Percentiles rank a stretch among this genome's conserved stretches.
Evolutionary conservation across 495 filamentous ascomycete species (phyloP).

Genomic region (Lasiosphaeria hispida): DNA sequence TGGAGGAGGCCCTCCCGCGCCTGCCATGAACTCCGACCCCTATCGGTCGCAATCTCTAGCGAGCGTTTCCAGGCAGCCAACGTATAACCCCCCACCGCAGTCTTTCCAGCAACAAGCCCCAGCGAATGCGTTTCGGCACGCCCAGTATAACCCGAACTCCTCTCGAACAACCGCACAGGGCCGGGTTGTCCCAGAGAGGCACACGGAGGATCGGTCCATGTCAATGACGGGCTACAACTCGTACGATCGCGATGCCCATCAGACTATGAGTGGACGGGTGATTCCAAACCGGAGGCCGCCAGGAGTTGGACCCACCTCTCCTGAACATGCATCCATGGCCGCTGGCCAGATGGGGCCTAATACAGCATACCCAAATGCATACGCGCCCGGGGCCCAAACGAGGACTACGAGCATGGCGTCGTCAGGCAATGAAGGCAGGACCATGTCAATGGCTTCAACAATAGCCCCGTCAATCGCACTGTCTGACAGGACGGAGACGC

Average conservation of each 20-base stretch:
- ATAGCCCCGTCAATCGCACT: conserved; percentile 41
- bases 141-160: conserved; percentile 62
- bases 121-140: conserved; percentile 71
- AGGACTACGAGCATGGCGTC: conserved; percentile 55
- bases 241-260: conserved; percentile 71
- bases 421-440: conserved; percentile 45
- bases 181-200: conserved; percentile 82
- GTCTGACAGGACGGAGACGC: conserved; percentile 35
- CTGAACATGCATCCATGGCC: conserved; percentile 18
- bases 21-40: conserved; percentile 78
- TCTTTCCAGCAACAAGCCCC: conserved; percentile 66
- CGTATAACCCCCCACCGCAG: conserved; percentile 63
- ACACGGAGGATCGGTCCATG: conserved; percentile 86
- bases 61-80: conserved; percentile 60
- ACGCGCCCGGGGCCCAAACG: conserved; percentile 41
- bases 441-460: conserved; percentile 86
- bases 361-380: conserved; percentile 24
- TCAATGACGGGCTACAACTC: conserved; percentile 82
- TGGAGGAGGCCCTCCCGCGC: conserved; percentile 49
- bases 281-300: conserved; percentile 64
- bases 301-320: conserved; percentile 20
- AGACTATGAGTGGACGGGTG: conserved; percentile 86
- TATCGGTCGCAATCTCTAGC: conserved; percentile 93
- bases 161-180: conserved; percentile 84
- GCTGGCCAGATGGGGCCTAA: conserved; percentile 4